phyloP scores from a whole-genome alignment of 176 grass and related monocot species.

The Bonia amplexicaulis region DNA sequence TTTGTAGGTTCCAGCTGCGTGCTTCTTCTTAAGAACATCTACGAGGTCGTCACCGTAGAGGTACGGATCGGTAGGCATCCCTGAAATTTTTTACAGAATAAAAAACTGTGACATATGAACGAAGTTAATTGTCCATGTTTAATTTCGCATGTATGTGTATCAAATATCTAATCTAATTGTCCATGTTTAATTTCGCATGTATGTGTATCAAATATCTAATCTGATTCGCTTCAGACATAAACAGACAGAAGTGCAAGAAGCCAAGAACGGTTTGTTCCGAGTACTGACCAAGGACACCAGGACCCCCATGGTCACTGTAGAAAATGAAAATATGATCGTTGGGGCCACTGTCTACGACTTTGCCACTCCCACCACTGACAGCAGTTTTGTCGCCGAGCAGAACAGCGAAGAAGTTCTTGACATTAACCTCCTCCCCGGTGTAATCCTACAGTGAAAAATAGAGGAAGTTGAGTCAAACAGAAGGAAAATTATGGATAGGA shows the following conservation, averaged over 20 bases:
- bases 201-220: background rate
- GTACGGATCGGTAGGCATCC: slow-evolving; percentile 95
- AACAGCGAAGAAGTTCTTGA: slow-evolving; percentile 84
- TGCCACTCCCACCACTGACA: slow-evolving; percentile 81
- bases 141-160: background rate
- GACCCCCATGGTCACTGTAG: slow-evolving; percentile 91
- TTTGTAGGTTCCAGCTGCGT: slow-evolving; percentile 89
- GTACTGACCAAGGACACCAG: slow-evolving; percentile 86
- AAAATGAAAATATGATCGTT: slow-evolving; percentile 97
- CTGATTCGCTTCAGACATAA: background rate
- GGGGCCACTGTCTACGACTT: slow-evolving; percentile 86
- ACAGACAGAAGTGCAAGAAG: background rate
- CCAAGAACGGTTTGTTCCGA: slow-evolving; percentile 5
- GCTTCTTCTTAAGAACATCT: slow-evolving; percentile 75
- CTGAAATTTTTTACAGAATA: slow-evolving; percentile 36
- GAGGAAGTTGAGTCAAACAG: background rate
- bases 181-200: slow-evolving; percentile 2
- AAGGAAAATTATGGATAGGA: background rate
- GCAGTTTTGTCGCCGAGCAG: slow-evolving; percentile 84
- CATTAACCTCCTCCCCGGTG: slow-evolving; percentile 71
- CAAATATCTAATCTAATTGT: background rate
- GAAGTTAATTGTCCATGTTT: slow-evolving; percentile 1
- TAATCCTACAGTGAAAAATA: slow-evolving; percentile 61
- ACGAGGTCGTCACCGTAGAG: slow-evolving; percentile 84
- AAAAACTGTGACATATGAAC: slow-evolving; percentile 2